Conservation (phyloP, 2,329 filamentous ascomycete genomes). For the Stemphylium lycopersici region DNA sequence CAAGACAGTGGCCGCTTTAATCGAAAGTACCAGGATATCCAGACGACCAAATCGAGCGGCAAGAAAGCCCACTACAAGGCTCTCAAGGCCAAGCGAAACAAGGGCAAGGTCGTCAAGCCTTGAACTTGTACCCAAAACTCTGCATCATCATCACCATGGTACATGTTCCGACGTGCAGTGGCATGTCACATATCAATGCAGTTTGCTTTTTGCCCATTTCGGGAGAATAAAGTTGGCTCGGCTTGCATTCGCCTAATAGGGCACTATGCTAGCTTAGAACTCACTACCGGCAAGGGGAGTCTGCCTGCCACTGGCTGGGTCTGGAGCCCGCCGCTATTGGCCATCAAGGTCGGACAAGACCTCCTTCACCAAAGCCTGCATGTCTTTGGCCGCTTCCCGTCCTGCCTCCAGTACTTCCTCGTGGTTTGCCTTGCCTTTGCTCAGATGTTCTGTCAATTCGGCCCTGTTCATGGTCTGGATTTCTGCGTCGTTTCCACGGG, state of each 20-base stretch:
- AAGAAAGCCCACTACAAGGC: slow-evolving; percentile 90
- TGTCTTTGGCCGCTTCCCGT: slow-evolving; percentile 64
- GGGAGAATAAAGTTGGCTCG: background rate
- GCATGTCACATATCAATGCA: background rate
- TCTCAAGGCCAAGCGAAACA: slow-evolving; percentile 65
- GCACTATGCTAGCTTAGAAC: background rate
- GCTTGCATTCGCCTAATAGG: background rate
- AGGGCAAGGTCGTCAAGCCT: slow-evolving; percentile 43
- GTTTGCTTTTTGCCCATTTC: background rate
- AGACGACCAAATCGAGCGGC: slow-evolving; percentile 80
- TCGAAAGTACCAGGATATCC: slow-evolving; percentile 85
- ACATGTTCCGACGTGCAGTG: background rate
- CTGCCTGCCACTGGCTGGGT: background rate
- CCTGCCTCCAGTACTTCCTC: slow-evolving; percentile 70
- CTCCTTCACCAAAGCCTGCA: slow-evolving; percentile 61
- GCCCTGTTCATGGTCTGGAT: slow-evolving; percentile 58
- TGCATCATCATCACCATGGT: background rate
- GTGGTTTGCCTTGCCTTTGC: slow-evolving; percentile 67
- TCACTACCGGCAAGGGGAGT: background rate
- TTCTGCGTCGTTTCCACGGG: slow-evolving; percentile 62
- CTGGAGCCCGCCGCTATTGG: slow-evolving; percentile 11
- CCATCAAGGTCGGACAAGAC: slow-evolving; percentile 51
- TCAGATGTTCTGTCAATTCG: slow-evolving; percentile 62
- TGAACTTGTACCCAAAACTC: slow-evolving; percentile 23
- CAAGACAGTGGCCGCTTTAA: slow-evolving; percentile 74